These are phyloP conservation scores for Sungouiella blattae DNA, from an alignment of 805 yeast genomes.

Conservation along the genomic window DNA sequence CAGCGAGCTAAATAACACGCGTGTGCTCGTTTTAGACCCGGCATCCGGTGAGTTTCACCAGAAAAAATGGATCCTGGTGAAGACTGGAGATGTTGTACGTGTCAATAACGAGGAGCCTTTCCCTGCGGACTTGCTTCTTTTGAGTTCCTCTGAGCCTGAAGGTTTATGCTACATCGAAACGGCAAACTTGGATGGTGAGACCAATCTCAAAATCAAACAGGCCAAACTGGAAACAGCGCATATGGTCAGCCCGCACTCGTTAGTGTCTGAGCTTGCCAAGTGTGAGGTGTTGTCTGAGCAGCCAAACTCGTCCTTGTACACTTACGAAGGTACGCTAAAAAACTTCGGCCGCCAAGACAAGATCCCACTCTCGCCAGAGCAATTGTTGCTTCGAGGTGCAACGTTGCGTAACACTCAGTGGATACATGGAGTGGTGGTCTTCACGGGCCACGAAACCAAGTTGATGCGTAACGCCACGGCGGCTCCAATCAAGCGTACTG, in stretches of 20 bases:
- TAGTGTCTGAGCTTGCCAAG: conserved; percentile 29
- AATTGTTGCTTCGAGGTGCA: conserved; percentile 90
- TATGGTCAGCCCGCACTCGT: conserved; percentile 61
- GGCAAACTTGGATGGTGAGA: conserved; percentile 96
- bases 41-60: conserved; percentile 56
- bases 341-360: conserved; percentile 44
- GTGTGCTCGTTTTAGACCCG: conserved; percentile 60
- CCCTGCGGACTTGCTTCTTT: conserved; percentile 85
- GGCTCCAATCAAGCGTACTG: conserved; percentile 94
- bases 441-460: conserved; percentile 98
- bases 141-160: conserved; percentile 95
- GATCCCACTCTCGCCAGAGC: conserved; percentile 84
- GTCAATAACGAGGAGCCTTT: conserved; percentile 85
- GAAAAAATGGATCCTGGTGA: conserved; percentile 80
- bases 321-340: conserved; percentile 84
- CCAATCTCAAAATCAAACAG: conserved; percentile 93
- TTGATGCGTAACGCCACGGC: conserved; percentile 98
- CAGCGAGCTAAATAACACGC: conserved; percentile 79
- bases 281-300: conserved; percentile 70
- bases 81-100: conserved; percentile 87
- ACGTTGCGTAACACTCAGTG: conserved; percentile 90
- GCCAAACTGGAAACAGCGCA: conserved; percentile 73
- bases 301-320: conserved; percentile 90
- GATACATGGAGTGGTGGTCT: conserved; percentile 90
- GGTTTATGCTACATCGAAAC: conserved; percentile 97